Percentiles rank a stretch among this genome's conserved stretches.
These are phyloP conservation scores for Monosporascus sp. DNA, from an alignment of 2,329 filamentous ascomycete genomes.

Conservation along the genomic window DNA sequence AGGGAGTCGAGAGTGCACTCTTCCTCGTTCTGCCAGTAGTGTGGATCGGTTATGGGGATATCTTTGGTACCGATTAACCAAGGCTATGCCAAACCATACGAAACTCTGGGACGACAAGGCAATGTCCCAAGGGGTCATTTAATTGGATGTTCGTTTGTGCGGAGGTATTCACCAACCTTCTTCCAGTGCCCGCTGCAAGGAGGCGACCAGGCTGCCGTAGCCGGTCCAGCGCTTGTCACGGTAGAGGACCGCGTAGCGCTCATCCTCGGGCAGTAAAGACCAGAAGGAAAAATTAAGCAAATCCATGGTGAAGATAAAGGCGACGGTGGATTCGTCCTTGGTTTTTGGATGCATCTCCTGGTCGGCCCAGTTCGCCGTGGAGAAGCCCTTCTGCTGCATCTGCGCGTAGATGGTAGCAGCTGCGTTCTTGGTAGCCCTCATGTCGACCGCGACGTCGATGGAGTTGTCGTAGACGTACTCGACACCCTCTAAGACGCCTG, in stretches of 20 bases:
- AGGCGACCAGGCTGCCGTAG: constrained; percentile 90
- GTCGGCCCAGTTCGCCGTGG: constrained; percentile 77
- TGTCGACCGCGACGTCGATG: constrained; percentile 86
- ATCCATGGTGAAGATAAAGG: constrained; percentile 97
- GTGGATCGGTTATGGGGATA: constrained; percentile 82
- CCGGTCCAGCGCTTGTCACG: constrained; percentile 80
- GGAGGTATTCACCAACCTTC: constrained; percentile 54
- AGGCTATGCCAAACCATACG: constrained; percentile 1
- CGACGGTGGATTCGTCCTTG: constrained; percentile 73
- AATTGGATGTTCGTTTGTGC: neutral
- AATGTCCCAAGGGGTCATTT: neutral
- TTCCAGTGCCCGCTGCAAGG: constrained; percentile 79
- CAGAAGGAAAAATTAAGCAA: constrained; percentile 96
- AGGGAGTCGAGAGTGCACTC: constrained; percentile 72
- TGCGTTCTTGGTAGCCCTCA: constrained; percentile 74
- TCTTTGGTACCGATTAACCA: constrained; percentile 40
- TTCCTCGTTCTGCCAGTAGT: constrained; percentile 77
- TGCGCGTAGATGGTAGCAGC: constrained; percentile 71
- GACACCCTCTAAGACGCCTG: constrained; percentile 74
- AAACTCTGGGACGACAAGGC: neutral
- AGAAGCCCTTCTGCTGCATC: constrained; percentile 82
- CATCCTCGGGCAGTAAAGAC: constrained; percentile 65
- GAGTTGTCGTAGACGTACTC: constrained; percentile 88
- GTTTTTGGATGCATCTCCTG: constrained; percentile 85
- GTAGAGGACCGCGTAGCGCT: constrained; percentile 81